Evolutionary conservation across 129 eudicot genomes (phyloP).

Genomic region (Arctium minus): DNA sequence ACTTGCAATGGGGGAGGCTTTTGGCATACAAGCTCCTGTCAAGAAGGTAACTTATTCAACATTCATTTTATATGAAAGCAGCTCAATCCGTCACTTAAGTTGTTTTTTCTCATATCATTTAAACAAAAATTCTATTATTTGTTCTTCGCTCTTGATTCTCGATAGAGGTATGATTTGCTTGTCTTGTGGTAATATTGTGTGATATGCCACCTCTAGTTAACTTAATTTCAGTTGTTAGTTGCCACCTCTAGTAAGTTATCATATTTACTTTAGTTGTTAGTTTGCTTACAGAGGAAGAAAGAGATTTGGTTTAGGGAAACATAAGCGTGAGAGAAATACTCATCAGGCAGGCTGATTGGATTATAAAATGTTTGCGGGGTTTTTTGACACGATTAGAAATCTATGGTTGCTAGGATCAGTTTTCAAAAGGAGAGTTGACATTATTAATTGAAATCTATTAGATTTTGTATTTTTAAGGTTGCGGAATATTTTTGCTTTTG

Average conservation of each 20-base stretch:
- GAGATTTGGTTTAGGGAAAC: neutral
- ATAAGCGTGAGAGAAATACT: neutral
- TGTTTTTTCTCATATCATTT: neutral
- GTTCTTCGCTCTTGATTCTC: neutral
- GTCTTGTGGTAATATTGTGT: neutral
- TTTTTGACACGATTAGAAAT: neutral
- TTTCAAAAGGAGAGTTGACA: neutral
- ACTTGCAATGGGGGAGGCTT: constrained; percentile 98
- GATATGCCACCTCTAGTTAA: neutral
- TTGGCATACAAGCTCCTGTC: constrained; percentile 85
- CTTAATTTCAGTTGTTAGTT: neutral
- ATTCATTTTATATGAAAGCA: constrained; percentile 1
- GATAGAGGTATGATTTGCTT: no score
- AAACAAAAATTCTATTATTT: neutral
- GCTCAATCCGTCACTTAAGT: neutral
- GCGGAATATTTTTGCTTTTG: no score
- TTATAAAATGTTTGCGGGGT: neutral
- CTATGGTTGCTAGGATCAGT: neutral
- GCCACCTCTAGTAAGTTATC: neutral
- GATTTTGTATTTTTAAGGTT: no score
- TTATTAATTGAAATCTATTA: neutral
- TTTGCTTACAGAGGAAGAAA: neutral
- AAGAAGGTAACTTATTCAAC: constrained; percentile 54
- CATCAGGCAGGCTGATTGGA: neutral
- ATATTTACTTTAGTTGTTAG: neutral